Conservation (phyloP, 2,329 filamentous ascomycete species). For the Sphaerulina vaccinii region DNA sequence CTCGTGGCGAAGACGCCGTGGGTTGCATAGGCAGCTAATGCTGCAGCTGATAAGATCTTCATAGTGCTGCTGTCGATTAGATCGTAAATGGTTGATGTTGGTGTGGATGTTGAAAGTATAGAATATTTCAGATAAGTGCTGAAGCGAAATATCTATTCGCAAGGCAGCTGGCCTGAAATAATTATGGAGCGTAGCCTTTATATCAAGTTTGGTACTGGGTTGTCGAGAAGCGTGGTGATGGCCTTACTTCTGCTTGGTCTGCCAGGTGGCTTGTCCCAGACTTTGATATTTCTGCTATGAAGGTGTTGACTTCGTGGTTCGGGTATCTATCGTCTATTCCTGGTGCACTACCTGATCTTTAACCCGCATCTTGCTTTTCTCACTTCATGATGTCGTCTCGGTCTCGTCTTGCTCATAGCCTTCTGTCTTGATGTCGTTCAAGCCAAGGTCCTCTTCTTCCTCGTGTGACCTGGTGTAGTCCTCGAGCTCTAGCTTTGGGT, state of each 20-base stretch:
- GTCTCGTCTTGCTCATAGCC: conserved; percentile 61
- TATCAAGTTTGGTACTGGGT: neutral
- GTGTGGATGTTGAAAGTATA: neutral
- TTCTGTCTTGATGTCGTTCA: conserved; percentile 91
- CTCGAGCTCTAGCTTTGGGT: conserved; percentile 77
- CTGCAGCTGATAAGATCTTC: neutral
- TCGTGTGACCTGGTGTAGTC: conserved; percentile 85
- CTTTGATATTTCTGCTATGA: neutral
- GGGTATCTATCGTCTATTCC: neutral
- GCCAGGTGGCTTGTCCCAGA: neutral
- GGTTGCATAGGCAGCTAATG: neutral
- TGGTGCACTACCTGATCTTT: neutral
- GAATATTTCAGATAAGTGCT: neutral
- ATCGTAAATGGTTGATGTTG: neutral
- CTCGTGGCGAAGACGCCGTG: neutral
- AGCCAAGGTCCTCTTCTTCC: conserved; percentile 88
- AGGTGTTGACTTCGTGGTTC: neutral
- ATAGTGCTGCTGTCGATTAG: neutral
- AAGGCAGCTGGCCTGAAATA: neutral
- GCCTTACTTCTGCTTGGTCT: neutral
- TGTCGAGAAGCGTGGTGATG: neutral
- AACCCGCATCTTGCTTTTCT: neutral
- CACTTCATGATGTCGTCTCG: conserved; percentile 15
- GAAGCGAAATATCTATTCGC: neutral
- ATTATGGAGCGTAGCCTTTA: neutral